A percentile compares a stretch with the other conserved stretches of the same genome.
phyloP scores from a whole-genome alignment of 768 basidiomycete species.

The Filobasidium floriforme region DNA sequence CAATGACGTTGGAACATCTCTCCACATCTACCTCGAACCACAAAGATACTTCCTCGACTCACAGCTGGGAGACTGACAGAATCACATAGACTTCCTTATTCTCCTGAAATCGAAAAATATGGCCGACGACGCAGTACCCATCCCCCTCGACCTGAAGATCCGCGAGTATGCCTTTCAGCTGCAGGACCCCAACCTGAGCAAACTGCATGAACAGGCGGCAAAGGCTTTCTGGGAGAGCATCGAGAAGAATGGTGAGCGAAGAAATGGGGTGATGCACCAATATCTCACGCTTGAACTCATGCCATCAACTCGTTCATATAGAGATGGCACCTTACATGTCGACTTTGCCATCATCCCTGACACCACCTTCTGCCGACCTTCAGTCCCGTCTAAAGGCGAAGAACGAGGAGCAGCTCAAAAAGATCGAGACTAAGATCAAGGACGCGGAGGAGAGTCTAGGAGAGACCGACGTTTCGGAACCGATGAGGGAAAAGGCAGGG shows the following conservation, averaged over 20 bases:
- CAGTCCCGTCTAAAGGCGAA: constrained; percentile 58
- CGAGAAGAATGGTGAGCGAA: constrained; percentile 63
- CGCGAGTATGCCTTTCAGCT: constrained; percentile 73
- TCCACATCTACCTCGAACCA: too few relatives aligned
- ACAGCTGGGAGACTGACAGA: neutral
- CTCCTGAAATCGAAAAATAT: constrained; percentile 4
- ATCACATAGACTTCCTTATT: neutral
- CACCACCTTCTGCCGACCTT: constrained; percentile 51
- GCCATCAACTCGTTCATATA: constrained; percentile 36
- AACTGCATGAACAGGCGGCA: constrained; percentile 62
- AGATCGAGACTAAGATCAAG: constrained; percentile 66
- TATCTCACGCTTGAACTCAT: neutral
- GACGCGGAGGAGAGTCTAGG: constrained; percentile 88
- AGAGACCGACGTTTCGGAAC: constrained; percentile 86
- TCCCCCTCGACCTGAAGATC: constrained; percentile 77
- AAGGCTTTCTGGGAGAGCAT: constrained; percentile 64
- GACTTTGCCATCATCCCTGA: constrained; percentile 22
- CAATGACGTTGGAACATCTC: too few relatives aligned
- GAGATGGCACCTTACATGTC: constrained; percentile 76
- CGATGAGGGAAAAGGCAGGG: constrained; percentile 70
- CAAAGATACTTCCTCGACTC: too few relatives aligned
- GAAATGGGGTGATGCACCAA: neutral
- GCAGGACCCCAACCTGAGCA: constrained; percentile 55
- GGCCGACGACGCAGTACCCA: constrained; percentile 58
- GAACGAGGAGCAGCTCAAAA: constrained; percentile 65